Base-by-base conservation (phyloP, 495 filamentous ascomycete species). In the Podospora anserina region DNA sequence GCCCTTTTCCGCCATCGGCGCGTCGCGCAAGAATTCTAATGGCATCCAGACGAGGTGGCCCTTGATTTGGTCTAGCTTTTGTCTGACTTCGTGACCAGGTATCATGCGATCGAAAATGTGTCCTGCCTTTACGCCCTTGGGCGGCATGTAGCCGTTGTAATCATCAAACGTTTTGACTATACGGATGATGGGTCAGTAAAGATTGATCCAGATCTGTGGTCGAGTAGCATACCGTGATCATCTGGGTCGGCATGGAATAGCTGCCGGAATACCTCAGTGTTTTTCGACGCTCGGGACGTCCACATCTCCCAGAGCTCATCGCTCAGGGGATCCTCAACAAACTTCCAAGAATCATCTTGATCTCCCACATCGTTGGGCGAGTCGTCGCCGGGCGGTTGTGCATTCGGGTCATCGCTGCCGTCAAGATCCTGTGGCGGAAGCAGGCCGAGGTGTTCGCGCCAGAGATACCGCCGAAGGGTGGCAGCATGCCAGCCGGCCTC, bases 1-100 rank as follows among this genome's bases (percentile, higher is more conserved):
- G 0, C 94, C 95, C 73, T 86, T 89, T 81, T 97, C 95, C 0
- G 93, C 94, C 94, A 97, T 95, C 71, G 90, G 84, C 0, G 90
- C 94, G 71, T 97, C 90, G 68, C 83, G 81, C 73, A 97, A 78
- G 74, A 96, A 98, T 55, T 94, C 87, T 71, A 97, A 74, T 61
- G 93, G 94, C 90, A 97, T 92, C 94, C 94, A 97, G 0, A 99
- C 93, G 30, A 99, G 77, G 82, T 97, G 95, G 0, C 94, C 95
- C 77, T 87, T 90, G 75, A 97, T 87, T 70, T 86, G 79, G 74
- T 92, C 89, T 39, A 99, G 81, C 77, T 92, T 92, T 74, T 84
- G 71, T 26, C 91, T 84, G 16, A 96, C 88, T 59, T 94, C 89
- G 26, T 86, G 77, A 0, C 84, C 83, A 0, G 91, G 88, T 70